Conservation (phyloP, 2,329 filamentous ascomycete genomes). For the Colletotrichum spinosum region DNA sequence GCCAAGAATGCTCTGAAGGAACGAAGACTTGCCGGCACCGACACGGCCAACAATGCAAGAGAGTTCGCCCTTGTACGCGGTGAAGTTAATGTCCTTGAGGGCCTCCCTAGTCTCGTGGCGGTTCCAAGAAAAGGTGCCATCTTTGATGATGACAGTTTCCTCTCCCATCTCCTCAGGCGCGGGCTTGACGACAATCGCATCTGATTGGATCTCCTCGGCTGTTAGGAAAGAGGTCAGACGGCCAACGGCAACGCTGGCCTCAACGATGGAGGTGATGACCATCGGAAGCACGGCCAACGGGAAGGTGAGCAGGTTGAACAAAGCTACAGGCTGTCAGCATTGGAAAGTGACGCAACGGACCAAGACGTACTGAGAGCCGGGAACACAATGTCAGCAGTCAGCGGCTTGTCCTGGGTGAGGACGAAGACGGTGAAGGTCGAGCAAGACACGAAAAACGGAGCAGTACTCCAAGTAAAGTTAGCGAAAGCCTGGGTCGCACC, state of each 20-base stretch:
- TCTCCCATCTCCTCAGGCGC: conserved; percentile 82
- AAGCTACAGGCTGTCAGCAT: conserved; percentile 57
- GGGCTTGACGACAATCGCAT: conserved; percentile 80
- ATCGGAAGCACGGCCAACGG: conserved; percentile 94
- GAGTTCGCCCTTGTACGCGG: conserved; percentile 90
- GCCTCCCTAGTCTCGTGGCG: conserved; percentile 78
- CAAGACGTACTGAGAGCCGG: conserved; percentile 70
- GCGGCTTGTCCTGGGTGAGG: conserved; percentile 79
- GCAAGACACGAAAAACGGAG: conserved; percentile 97
- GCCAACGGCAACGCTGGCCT: conserved; percentile 91
- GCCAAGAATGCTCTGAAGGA: conserved; percentile 88
- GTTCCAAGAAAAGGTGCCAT: conserved; percentile 96
- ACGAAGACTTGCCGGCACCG: conserved; percentile 93
- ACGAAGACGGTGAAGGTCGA: conserved; percentile 97
- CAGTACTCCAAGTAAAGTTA: conserved; percentile 98
- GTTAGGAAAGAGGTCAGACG: conserved; percentile 87
- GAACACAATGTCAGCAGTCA: conserved; percentile 96
- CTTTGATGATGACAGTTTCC: conserved; percentile 84
- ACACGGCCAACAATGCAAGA: conserved; percentile 94
- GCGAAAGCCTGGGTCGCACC: conserved; percentile 93
- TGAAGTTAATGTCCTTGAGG: conserved; percentile 87
- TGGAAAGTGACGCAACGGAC: background rate
- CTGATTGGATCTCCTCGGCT: conserved; percentile 88
- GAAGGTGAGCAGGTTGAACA: conserved; percentile 97
- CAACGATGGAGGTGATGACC: conserved; percentile 97